Evolutionary conservation across 768 basidiomycete species (phyloP), one percentile per base, ranked within the genome.

Genomic region (Sutorius australiensis): DNA sequence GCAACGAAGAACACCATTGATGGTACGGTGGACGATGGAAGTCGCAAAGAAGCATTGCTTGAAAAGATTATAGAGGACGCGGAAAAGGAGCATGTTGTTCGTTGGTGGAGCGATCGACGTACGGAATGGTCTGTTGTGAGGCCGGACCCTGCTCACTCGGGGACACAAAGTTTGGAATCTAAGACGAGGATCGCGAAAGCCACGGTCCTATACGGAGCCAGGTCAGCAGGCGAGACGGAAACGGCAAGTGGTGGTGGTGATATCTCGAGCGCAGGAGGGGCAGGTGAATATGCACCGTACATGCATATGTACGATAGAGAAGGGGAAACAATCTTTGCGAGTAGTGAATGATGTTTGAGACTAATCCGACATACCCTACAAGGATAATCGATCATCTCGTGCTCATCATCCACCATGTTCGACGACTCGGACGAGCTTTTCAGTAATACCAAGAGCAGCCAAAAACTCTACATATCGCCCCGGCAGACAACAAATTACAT

Each of bases 91-190:
- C 75, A 75, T 55, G 81, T 71, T 38, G 77, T 91, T 69, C 72
- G 69, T 41, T 92, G 89, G 89, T 92, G 89, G 89, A 77, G 82
- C 63, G 75, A 78, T 50, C 70, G 80, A 42, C 54, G 57, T 3
- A 33, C 27, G 13, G 60, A 64, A 31, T 71, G 69, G 70, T 55
- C 56, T 1, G 27, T 16, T 31, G 40, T 19, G 21, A 46, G 41
- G 10, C 33, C 39, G 24, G 44, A 44, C 45, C 43, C 36, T 40
- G 27, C 46, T 34, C 44, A 33, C 17, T 37, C 16, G 16, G 48
- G 13, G 41, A 16, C 27, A 12, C 42, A 42, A 31, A 38, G 40
- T 9, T 34, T 19, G n/a, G 27, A 44, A 24, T 24, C 24, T 24
- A 24, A 24, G 24, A 24, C 4, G 24, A 24, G 24, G 13, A 17